These are phyloP conservation scores for Serendipita vermifera DNA, from an alignment of 768 basidiomycete genomes.

Conservation along the genomic window DNA sequence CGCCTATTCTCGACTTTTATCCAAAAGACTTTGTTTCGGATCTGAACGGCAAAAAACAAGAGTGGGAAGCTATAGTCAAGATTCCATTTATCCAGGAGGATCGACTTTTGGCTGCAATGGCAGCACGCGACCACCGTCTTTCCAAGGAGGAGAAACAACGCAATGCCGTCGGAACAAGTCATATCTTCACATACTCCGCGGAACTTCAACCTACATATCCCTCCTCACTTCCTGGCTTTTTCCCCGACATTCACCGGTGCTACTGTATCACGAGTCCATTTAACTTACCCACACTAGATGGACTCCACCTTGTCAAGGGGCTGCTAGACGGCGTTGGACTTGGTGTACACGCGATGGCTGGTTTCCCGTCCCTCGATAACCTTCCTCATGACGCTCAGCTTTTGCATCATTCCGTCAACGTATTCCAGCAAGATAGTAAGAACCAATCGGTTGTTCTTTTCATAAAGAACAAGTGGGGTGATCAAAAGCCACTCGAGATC, in stretches of 20 bases:
- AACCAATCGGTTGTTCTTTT: conserved; percentile 92
- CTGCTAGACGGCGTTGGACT: conserved; percentile 80
- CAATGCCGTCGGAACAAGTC: conserved; percentile 70
- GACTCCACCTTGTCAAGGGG: conserved; percentile 74
- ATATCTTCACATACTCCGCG: conserved; percentile 59
- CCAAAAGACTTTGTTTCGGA: conserved; percentile 84
- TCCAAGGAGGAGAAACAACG: conserved; percentile 60
- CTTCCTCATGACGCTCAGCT: conserved; percentile 64
- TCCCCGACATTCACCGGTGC: conserved; percentile 75
- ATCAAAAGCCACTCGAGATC: conserved; percentile 52
- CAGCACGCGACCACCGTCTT: conserved; percentile 59
- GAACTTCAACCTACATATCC: conserved; percentile 58
- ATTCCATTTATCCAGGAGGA: conserved; percentile 91
- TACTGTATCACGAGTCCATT: conserved; percentile 71
- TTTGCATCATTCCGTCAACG: conserved; percentile 81
- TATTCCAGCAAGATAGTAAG: conserved; percentile 78
- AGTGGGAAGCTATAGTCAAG: conserved; percentile 98
- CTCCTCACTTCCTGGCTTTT: conserved; percentile 88
- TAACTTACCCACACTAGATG: conserved; percentile 74
- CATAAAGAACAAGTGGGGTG: conserved; percentile 62
- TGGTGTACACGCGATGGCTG: conserved; percentile 75
- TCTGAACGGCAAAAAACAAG: conserved; percentile 94
- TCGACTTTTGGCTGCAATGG: conserved; percentile 72
- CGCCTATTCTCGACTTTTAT: conserved; percentile 90
- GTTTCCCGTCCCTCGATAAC: conserved; percentile 91